Base-by-base conservation (phyloP, 768 basidiomycete species). In the Leccinum subgranulosum region DNA sequence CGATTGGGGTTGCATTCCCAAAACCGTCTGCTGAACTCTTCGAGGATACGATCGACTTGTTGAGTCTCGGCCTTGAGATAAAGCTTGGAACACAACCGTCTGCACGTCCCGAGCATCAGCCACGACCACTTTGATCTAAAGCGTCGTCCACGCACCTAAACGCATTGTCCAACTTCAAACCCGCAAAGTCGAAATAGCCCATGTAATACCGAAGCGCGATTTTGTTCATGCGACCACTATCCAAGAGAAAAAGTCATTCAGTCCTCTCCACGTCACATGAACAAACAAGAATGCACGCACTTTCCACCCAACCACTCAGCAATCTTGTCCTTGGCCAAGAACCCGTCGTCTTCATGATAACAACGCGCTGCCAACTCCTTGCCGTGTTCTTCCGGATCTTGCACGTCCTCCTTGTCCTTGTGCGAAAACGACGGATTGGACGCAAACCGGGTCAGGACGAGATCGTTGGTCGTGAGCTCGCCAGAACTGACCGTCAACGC, bases 11-110 rank as follows among this genome's bases (percentile, higher is more conserved):
- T 98, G 70, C 92, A 94, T 46, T 94, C 87, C 84, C 87, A 97
- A 71, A 93, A 99, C 9, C 93, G 84, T 41, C 84, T 78, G 65
- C 92, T 92, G 65, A 99, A 98, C 60, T 86, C 87, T 59, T 93
- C 94, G 6, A 99, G 80, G 60, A 99, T 98, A 45, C 97, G 87
- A 71, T 98, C 97, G 45, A 99, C 89, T 75, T 98, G 95, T 68
- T 99, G 97, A 0, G 96, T 96, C 73, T 99, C 97, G 2, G 87
- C 97, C 72, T 94, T 95, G 58, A 99, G 81, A 70, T 83, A 98
- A 2, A 99, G 81, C 70, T 96, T 97, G 12, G 87, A 86, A 69
- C 95, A 98, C 11, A 99, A 76, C 23, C 86, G 87, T 60, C 95
- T 94, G 15, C 39, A 1, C 9, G 19, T 25, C 21, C 33, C 41